Conservation (phyloP, 441 rosid genomes). For the Populus trichocarpa region DNA sequence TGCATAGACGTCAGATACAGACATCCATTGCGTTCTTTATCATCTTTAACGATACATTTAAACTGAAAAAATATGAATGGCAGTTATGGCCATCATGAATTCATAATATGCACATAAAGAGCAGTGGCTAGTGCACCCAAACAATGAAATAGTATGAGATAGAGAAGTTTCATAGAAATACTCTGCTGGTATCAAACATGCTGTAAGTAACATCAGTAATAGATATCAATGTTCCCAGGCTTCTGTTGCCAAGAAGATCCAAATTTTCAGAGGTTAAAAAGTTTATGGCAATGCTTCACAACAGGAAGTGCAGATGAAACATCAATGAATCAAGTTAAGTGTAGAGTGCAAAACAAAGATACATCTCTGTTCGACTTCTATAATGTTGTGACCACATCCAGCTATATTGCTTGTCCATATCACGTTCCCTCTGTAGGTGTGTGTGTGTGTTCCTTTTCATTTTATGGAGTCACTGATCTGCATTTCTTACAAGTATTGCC, state of each 20-base stretch:
- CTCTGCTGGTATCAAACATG: background rate
- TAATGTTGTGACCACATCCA: background rate
- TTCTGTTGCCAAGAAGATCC: background rate
- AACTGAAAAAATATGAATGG: background rate
- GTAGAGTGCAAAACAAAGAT: background rate
- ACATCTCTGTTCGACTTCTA: background rate
- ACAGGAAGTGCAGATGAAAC: background rate
- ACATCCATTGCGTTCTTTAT: background rate
- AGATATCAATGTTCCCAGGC: background rate
- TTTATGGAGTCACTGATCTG: background rate
- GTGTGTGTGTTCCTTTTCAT: background rate
- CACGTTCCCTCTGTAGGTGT: background rate
- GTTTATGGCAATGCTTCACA: background rate
- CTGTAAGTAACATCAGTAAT: background rate
- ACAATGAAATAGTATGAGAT: background rate
- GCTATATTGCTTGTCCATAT: background rate
- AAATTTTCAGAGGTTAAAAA: background rate
- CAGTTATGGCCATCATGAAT: background rate
- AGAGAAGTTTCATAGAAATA: background rate
- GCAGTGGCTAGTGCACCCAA: background rate
- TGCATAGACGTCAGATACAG: conserved; percentile 9
- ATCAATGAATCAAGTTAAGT: background rate
- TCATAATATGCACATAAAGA: background rate
- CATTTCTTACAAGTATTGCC: background rate
- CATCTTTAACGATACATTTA: background rate